Base-by-base conservation (phyloP, 148 eudicot genomes). In the Bassia scoparia region DNA sequence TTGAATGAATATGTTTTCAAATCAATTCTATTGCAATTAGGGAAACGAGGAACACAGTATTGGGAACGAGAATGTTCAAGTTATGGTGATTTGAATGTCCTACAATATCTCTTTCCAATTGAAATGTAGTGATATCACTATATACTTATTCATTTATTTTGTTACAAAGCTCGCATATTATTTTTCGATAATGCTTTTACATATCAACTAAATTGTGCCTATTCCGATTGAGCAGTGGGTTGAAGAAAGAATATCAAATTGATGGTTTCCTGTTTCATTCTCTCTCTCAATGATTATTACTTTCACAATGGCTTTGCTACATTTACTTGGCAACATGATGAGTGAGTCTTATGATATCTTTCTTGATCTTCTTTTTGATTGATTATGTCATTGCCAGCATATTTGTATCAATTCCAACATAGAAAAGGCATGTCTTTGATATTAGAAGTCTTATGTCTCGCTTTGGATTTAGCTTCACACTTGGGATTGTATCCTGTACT, bases 61-160 rank as follows among this genome's bases (percentile, higher is more conserved):
- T 95, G 98, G 98, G 98, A 69, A 95, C 98, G 62, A 88, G 98
- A 84, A 95, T 91, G 96, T 91, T n/a, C 91, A 87, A 95, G 89
- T 74, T 95, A 95, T 81, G 98, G 85, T 35, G 98, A 95, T 69
- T 78, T 85, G 35, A 96, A 88, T 72, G 98, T 95, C 86, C 86
- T 95, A 74, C 98, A 95, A 70, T 95, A 83, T 86, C 91, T 95
- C 86, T 95, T 78, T 95, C 98, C 49, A 95, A 95, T 79, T 84
- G 91, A 71, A 91, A 87, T 84, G 98, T 95, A 87, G 75, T 54
- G 65, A 66, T 35, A 48, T 72, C 60, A 62, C 71, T 72, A 20
- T 75, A 59, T 13, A 35, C 38, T 24, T 56, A 11, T 13, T 8
- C 6, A 29, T 14, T 61, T 54, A 43, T 23, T 70, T 58, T 26